phyloP scores from a whole-genome alignment of 768 basidiomycete genomes.

The Termitomyces sp. region DNA sequence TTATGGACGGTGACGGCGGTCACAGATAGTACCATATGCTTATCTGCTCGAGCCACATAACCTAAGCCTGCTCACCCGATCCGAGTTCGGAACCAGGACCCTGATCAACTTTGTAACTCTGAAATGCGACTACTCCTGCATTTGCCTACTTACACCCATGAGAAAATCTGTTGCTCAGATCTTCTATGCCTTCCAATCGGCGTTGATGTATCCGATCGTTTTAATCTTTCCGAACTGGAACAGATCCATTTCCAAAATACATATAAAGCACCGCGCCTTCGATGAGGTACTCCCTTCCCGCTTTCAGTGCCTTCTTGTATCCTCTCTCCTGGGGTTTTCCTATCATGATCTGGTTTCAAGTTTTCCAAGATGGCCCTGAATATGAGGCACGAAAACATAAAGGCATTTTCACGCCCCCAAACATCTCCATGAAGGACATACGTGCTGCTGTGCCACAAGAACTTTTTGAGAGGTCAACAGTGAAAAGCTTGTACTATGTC shows the following conservation, averaged over 20 bases:
- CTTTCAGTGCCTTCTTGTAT: neutral
- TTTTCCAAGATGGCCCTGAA: conserved; percentile 44
- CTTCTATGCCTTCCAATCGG: conserved; percentile 12
- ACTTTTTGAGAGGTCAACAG: conserved; percentile 40
- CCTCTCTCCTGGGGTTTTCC: neutral
- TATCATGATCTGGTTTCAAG: conserved; percentile 35
- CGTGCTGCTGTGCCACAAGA: conserved; percentile 43
- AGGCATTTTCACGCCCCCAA: conserved; percentile 34
- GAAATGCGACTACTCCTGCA: neutral
- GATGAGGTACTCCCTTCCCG: neutral
- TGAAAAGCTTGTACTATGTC: conserved; percentile 38
- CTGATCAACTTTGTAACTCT: neutral
- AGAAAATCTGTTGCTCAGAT: conserved; percentile 11
- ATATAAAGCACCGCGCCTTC: conserved; percentile 8
- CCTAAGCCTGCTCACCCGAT: neutral
- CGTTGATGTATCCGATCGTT: conserved; percentile 15
- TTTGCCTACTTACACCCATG: conserved; percentile 1
- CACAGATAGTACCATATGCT: neutral
- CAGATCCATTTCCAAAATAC: conserved; percentile 6
- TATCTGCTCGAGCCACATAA: neutral
- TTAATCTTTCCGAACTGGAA: conserved; percentile 15
- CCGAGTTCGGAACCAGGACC: neutral
- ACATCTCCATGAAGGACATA: conserved; percentile 37
- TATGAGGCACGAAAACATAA: conserved; percentile 38
- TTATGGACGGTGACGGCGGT: neutral